Base-by-base conservation (phyloP, 192 early-diverging fungal genomes). In the Paraglomus occultum region DNA sequence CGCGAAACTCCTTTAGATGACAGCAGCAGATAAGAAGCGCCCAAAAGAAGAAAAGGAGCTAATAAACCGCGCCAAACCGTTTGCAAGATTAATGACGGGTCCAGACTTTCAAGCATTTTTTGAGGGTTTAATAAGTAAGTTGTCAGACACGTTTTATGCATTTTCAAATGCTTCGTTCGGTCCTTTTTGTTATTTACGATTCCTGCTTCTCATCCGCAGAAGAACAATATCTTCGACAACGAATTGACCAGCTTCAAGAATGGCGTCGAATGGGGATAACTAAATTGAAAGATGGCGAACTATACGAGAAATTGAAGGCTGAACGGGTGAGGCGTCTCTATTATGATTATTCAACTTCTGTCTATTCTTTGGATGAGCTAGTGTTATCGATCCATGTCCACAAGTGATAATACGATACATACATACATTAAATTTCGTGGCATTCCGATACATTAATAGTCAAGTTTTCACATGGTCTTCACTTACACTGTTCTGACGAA, bases 31-130 rank as follows among this genome's bases (percentile, higher is more conserved):
- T 76, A 91, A 92, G 73, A 90, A 90, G 67, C 77, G 93, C 45
- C 74, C 86, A 14, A 90, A 90, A 67, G 94, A 96, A 46, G 95
- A 99, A 72, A 90, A 91, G 43, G 95, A 97, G 1, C 57, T 96
- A 20, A 73, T 88, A 17, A 83, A 86, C 63, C 84, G 87, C 31
- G 82, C 88, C 71, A 89, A 94, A 51, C 90, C 94, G 4, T 97
- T 94, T 81, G 90, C 95, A 5, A 87, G 89, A 73, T 84, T 96
- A 64, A 90, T 93, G 70, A 95, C 93, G 6, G 71, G 73, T 49
- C 12, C 38, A 55, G 67, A 70, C 40, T 59, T 46, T 38, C 45
- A 58, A 2, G 44, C 45, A 23, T 59, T 70, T 17, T 31, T 49
- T 20, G 67, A 70, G 8, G 67, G 40, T 17, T 31, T 70, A 17